A percentile compares a stretch with the other conserved stretches of the same genome.
Evolutionary conservation across 495 filamentous ascomycete genomes (phyloP).

Genomic region (Bombardia bombarda): DNA sequence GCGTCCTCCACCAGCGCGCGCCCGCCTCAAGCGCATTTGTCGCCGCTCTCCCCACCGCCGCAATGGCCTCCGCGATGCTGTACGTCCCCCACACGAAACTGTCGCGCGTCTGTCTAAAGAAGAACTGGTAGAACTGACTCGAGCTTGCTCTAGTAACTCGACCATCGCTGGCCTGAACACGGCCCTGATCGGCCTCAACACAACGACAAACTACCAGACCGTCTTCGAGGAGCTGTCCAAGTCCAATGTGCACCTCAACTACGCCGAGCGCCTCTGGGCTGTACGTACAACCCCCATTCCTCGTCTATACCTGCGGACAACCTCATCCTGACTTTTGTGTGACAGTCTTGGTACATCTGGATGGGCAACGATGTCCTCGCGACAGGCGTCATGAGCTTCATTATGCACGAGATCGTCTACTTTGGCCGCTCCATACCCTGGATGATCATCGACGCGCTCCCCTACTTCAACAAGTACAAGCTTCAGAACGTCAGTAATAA

Average conservation of each 20-base stretch:
- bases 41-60: constrained; percentile 9
- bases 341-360: constrained; percentile 77
- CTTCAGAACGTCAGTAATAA: constrained; percentile 67
- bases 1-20: no score
- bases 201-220: constrained; percentile 61
- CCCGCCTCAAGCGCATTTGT: neutral
- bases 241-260: constrained; percentile 80
- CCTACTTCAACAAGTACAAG: constrained; percentile 85
- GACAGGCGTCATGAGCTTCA: constrained; percentile 92
- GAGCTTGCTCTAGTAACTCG: constrained; percentile 21
- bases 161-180: constrained; percentile 42
- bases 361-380: constrained; percentile 96
- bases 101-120: neutral
- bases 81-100: constrained; percentile 14
- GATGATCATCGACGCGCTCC: constrained; percentile 85
- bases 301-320: neutral
- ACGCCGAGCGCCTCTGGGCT: constrained; percentile 79
- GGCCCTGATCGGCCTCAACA: constrained; percentile 31
- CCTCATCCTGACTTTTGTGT: constrained; percentile 3
- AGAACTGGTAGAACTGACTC: constrained; percentile 15
- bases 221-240: constrained; percentile 82
- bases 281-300: constrained; percentile 41
- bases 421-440: constrained; percentile 89
- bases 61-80: constrained; percentile 32
- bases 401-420: constrained; percentile 91